phyloP scores from a whole-genome alignment of 352 stramenopile species.

The Peronospora destructor region DNA sequence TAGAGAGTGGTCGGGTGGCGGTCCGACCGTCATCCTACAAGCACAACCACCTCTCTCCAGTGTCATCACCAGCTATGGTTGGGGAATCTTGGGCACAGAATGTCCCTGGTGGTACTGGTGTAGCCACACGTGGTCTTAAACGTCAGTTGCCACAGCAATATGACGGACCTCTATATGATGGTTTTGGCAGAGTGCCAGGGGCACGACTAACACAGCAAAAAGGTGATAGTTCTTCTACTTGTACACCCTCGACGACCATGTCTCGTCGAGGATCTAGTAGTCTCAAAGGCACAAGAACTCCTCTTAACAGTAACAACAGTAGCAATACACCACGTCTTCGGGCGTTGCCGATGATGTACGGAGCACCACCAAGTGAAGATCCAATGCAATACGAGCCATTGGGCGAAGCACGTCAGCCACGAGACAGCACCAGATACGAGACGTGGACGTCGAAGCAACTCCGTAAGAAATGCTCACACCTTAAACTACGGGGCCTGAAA shows the following conservation, averaged over 20 bases:
- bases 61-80: slow-evolving; percentile 30
- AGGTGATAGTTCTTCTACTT: slow-evolving; percentile 3
- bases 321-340: slow-evolving; percentile 2
- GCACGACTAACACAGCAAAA: slow-evolving; percentile 6
- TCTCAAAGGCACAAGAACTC: slow-evolving; percentile 4
- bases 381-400: slow-evolving; percentile 33
- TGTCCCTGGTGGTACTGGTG: background rate
- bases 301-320: background rate
- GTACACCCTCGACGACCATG: slow-evolving; percentile 7
- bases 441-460: slow-evolving; percentile 81
- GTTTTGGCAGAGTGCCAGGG: background rate
- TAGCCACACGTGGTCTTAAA: slow-evolving; percentile 29
- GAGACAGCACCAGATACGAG: slow-evolving; percentile 60
- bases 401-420: slow-evolving; percentile 44
- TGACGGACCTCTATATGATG: slow-evolving; percentile 16
- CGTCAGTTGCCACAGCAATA: slow-evolving; percentile 33
- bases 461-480: slow-evolving; percentile 72
- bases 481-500: slow-evolving; percentile 74
- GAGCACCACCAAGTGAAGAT: slow-evolving; percentile 28
- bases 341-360: slow-evolving; percentile 11
- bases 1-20: slow-evolving; percentile 15
- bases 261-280: slow-evolving; percentile 14
- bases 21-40: slow-evolving; percentile 18
- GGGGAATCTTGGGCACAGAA: slow-evolving; percentile 19
- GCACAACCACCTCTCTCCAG: slow-evolving; percentile 18